Percentiles rank a stretch among this genome's conserved stretches.
phyloP scores from a whole-genome alignment of 2,329 filamentous ascomycete genomes.

The Trematosphaeria pertusa region DNA sequence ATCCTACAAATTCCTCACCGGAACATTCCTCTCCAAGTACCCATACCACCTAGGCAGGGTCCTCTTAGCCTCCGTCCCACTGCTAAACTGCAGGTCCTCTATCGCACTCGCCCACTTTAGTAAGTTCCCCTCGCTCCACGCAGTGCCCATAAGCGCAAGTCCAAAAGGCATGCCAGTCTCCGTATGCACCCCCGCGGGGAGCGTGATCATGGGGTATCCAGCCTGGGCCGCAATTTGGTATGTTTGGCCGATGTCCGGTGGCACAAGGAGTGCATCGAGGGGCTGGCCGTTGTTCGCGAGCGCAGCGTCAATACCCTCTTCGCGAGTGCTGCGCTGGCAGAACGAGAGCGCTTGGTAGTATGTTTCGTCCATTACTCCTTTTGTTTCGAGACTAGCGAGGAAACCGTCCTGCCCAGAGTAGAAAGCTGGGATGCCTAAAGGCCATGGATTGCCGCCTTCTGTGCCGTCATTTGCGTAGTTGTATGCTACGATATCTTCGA shows the following conservation, averaged over 20 bases:
- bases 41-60: constrained; percentile 47
- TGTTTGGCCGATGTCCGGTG: constrained; percentile 71
- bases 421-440: constrained; percentile 57
- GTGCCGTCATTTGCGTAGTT: constrained; percentile 65
- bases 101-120: constrained; percentile 64
- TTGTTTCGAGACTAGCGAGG: constrained; percentile 66
- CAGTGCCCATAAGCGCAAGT: constrained; percentile 61
- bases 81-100: constrained; percentile 47
- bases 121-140: constrained; percentile 65
- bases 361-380: constrained; percentile 67
- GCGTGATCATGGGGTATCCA: constrained; percentile 74
- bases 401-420: constrained; percentile 75
- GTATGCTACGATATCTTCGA: constrained; percentile 43
- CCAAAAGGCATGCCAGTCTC: constrained; percentile 55
- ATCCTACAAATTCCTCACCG: constrained; percentile 34
- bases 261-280: constrained; percentile 71
- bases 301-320: constrained; percentile 74
- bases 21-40: constrained; percentile 49
- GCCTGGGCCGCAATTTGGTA: constrained; percentile 77
- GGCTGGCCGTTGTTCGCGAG: constrained; percentile 54
- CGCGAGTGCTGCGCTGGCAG: constrained; percentile 63
- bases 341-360: constrained; percentile 73
- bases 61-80: constrained; percentile 24
- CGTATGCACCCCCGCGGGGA: constrained; percentile 66
- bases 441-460: constrained; percentile 69